phyloP scores from a whole-genome alignment of 2,329 filamentous ascomycete genomes.

The Fonsecaea pugnacius region DNA sequence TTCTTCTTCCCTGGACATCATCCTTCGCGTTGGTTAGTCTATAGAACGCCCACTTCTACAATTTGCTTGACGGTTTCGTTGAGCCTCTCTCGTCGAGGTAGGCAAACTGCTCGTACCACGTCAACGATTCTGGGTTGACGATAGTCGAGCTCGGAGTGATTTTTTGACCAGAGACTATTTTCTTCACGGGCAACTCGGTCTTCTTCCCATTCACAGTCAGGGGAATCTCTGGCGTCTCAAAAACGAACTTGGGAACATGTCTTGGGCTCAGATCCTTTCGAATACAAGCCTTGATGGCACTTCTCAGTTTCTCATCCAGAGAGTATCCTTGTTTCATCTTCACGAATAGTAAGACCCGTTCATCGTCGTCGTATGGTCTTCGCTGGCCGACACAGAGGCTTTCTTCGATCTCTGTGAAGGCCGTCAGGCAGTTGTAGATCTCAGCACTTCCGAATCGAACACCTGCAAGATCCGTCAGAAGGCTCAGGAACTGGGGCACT shows the following conservation, averaged over 20 bases:
- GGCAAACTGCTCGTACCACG: slow-evolving; percentile 79
- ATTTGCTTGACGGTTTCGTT: slow-evolving; percentile 32
- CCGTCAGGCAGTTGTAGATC: slow-evolving; percentile 77
- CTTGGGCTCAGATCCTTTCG: slow-evolving; percentile 67
- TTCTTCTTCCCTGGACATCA: too few species aligned
- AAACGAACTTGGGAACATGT: slow-evolving; percentile 77
- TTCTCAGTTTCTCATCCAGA: slow-evolving; percentile 51
- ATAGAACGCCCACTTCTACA: too few species aligned
- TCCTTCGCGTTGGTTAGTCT: too few species aligned
- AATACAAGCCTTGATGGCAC: slow-evolving; percentile 66
- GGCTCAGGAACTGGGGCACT: too few species aligned
- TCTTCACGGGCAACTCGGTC: slow-evolving; percentile 78
- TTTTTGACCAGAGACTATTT: slow-evolving; percentile 52
- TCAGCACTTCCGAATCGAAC: slow-evolving; percentile 91
- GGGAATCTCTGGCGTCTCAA: slow-evolving; percentile 80
- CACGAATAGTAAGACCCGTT: slow-evolving; percentile 63
- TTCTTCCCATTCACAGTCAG: slow-evolving; percentile 80
- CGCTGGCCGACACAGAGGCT: slow-evolving; percentile 82
- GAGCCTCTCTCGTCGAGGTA: slow-evolving; percentile 58
- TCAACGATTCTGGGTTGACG: slow-evolving; percentile 72
- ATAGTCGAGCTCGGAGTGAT: slow-evolving; percentile 77
- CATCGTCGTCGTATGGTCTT: slow-evolving; percentile 61
- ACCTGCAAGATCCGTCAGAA: slow-evolving; percentile 49
- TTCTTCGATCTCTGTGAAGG: slow-evolving; percentile 62
- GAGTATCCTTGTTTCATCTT: slow-evolving; percentile 61